These are phyloP conservation scores for Backusella sp. DNA, from an alignment of 192 early-diverging fungal genomes.

Conservation along the genomic window DNA sequence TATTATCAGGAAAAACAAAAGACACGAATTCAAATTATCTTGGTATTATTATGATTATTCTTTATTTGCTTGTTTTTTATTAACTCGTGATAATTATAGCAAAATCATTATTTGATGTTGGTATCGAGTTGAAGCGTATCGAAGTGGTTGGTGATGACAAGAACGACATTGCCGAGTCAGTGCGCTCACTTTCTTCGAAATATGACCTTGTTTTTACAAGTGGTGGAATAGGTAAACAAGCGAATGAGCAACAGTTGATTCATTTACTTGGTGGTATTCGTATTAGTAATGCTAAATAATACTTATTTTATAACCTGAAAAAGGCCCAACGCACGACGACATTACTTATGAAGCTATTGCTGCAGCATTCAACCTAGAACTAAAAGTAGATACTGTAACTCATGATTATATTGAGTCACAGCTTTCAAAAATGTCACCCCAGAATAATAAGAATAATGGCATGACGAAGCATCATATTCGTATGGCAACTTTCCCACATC, in stretches of 20 bases:
- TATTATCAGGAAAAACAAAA: conserved; percentile 66
- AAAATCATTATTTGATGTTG: conserved; percentile 53
- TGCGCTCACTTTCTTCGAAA: conserved; percentile 41
- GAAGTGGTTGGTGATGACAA: conserved; percentile 54
- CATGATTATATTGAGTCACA: conserved; percentile 26
- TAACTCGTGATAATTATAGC: conserved; percentile 33
- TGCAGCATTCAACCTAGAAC: conserved; percentile 47
- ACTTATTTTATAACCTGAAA: neutral
- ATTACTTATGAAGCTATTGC: conserved; percentile 70
- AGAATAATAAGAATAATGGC: neutral
- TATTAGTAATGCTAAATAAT: neutral
- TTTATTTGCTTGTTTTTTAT: neutral
- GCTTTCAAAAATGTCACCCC: conserved; percentile 42
- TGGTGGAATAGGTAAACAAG: conserved; percentile 64
- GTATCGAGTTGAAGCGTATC: conserved; percentile 57
- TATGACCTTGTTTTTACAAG: conserved; percentile 66
- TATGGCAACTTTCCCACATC: conserved; percentile 64
- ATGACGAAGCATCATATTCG: conserved; percentile 45
- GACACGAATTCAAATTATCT: conserved; percentile 62
- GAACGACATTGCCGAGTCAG: conserved; percentile 40
- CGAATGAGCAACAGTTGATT: neutral
- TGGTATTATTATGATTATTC: conserved; percentile 23
- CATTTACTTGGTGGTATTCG: neutral
- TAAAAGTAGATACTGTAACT: conserved; percentile 52
- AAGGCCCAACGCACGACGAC: conserved; percentile 64